A percentile compares a stretch with the other conserved stretches of the same genome.
These are phyloP conservation scores for Xylaria sp. DNA, from an alignment of 2,329 filamentous ascomycete species.

Conservation along the genomic window DNA sequence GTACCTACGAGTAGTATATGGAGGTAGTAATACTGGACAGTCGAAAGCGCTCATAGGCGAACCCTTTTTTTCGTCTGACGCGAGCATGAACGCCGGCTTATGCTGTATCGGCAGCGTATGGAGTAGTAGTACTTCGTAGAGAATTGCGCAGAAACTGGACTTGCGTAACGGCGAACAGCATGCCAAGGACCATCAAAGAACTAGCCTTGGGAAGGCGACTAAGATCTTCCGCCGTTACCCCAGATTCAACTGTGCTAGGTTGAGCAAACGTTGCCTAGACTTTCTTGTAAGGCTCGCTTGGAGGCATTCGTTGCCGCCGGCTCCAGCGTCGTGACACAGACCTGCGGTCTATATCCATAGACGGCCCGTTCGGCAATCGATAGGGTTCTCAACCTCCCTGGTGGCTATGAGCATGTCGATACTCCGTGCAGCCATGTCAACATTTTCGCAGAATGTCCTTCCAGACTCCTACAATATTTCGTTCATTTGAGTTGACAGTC, in stretches of 20 bases:
- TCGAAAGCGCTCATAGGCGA: neutral
- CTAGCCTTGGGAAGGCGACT: neutral
- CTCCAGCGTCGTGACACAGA: neutral
- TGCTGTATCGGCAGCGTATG: neutral
- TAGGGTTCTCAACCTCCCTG: neutral
- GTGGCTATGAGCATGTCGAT: too few relatives aligned
- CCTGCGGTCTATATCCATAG: neutral
- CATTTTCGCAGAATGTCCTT: too few relatives aligned
- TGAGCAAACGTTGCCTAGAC: neutral
- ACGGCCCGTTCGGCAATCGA: neutral
- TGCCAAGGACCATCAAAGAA: constrained; percentile 2
- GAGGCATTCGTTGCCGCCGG: constrained; percentile 1
- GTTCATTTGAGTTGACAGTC: too few relatives aligned
- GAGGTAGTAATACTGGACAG: neutral
- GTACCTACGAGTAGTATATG: neutral
- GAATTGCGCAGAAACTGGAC: neutral
- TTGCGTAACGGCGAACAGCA: constrained; percentile 6
- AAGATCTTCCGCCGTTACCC: neutral
- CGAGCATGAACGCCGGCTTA: neutral
- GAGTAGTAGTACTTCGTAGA: neutral
- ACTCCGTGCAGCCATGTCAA: too few relatives aligned
- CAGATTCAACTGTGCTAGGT: constrained; percentile 4
- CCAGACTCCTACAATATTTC: too few relatives aligned
- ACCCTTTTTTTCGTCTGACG: neutral
- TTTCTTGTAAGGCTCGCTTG: neutral